phyloP scores from a whole-genome alignment of 164 flowering plant species.

The Brasenia schreberi region DNA sequence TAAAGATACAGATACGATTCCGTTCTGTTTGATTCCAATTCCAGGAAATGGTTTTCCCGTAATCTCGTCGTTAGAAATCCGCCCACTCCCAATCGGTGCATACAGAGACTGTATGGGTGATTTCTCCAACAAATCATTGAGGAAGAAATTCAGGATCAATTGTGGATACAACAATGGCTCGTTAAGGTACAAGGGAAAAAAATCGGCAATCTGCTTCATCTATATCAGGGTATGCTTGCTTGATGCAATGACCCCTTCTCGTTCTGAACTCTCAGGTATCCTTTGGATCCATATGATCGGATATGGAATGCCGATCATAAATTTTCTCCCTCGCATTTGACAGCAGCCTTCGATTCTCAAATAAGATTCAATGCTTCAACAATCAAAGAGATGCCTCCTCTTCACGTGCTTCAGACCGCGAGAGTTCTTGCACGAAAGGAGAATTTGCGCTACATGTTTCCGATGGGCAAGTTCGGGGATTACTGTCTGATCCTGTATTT shows the following conservation, averaged over 20 bases:
- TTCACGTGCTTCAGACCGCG: constrained; percentile 54
- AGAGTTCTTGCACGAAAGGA: constrained; percentile 48
- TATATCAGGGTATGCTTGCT: neutral
- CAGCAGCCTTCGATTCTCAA: constrained; percentile 31
- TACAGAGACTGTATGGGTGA: constrained; percentile 34
- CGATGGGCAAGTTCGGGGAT: constrained; percentile 41
- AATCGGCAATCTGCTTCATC: neutral
- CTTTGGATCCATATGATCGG: constrained; percentile 68
- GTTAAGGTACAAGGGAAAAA: constrained; percentile 24
- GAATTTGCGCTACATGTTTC: constrained; percentile 37
- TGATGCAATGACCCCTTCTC: neutral
- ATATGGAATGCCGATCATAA: constrained; percentile 64
- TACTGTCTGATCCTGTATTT: constrained; percentile 62
- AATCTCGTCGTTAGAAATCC: constrained; percentile 60
- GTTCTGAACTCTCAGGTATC: constrained; percentile 38
- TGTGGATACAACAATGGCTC: constrained; percentile 54
- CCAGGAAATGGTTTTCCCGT: constrained; percentile 57
- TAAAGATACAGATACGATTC: constrained; percentile 25
- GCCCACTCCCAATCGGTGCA: constrained; percentile 62
- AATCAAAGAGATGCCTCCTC: constrained; percentile 48
- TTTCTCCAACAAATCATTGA: constrained; percentile 26
- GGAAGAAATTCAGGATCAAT: constrained; percentile 50
- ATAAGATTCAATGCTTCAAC: constrained; percentile 21
- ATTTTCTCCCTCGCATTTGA: constrained; percentile 45
- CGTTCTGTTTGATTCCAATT: constrained; percentile 47